Conservation (phyloP, 768 basidiomycete species). For the Paxillus rubicundulus region DNA sequence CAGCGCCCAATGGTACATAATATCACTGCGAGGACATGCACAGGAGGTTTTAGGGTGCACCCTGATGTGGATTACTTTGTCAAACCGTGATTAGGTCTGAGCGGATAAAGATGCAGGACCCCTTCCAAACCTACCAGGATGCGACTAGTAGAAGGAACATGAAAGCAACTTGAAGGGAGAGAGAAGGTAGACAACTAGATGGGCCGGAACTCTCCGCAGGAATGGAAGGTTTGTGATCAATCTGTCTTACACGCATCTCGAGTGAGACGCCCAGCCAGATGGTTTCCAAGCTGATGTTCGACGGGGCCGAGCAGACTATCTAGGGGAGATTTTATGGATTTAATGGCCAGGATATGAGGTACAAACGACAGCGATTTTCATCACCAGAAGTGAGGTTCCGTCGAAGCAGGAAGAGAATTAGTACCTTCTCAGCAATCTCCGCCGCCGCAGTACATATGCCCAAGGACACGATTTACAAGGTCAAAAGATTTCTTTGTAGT, state of each 20-base stretch:
- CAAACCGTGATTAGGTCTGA: constrained; percentile 11
- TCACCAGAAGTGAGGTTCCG: constrained; percentile 6
- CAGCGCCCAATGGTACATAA: constrained; percentile 28
- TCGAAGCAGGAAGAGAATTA: no score
- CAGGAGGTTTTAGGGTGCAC: constrained; percentile 29
- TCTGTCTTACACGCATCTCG: background rate
- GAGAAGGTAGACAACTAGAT: constrained; percentile 2
- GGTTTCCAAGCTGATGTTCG: background rate
- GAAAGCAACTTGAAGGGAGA: background rate
- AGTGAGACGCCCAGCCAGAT: background rate
- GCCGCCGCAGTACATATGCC: constrained; percentile 13
- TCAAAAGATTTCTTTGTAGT: constrained; percentile 16
- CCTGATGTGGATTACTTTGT: constrained; percentile 24
- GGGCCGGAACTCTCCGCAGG: constrained; percentile 25
- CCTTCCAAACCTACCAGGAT: background rate
- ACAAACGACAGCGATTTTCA: background rate
- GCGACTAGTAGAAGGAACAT: background rate
- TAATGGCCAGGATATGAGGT: constrained; percentile 14
- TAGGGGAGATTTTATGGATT: background rate
- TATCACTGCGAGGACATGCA: constrained; percentile 25
- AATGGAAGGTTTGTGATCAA: constrained; percentile 6
- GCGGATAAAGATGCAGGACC: constrained; percentile 10
- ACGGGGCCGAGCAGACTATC: constrained; percentile 23
- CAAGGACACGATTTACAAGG: constrained; percentile 13
- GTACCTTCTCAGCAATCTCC: constrained; percentile 28